A percentile compares a stretch with the other conserved stretches of the same genome.
Conservation (phyloP, 805 yeast species). For the Cyberlindnera petersonii region DNA sequence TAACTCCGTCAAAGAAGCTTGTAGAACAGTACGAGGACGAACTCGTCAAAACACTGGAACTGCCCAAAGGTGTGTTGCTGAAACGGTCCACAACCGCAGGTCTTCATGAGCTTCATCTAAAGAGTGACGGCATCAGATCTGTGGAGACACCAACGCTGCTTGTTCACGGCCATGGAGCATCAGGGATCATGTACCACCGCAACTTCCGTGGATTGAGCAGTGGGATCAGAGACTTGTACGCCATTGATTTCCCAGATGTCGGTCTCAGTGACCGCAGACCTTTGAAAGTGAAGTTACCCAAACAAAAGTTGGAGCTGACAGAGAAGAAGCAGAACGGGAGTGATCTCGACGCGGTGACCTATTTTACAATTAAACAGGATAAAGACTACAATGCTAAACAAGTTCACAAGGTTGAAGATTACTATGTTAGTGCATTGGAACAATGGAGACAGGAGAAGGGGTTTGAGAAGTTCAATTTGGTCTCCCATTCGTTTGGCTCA, state of each 20-base stretch:
- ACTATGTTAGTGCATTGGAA: conserved; percentile 58
- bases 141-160: conserved; percentile 43
- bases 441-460: conserved; percentile 53
- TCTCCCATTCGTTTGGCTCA: conserved; percentile 82
- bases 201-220: conserved; percentile 53
- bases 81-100: conserved; percentile 15
- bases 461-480: conserved; percentile 51
- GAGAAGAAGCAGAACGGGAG: conserved; percentile 2
- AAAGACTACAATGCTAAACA: conserved; percentile 17
- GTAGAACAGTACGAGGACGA: conserved; percentile 20
- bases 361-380: conserved; percentile 17
- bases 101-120: conserved; percentile 26
- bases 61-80: conserved; percentile 13
- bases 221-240: conserved; percentile 54
- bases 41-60: conserved; percentile 11
- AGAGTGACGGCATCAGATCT: conserved; percentile 14
- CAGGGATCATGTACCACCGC: conserved; percentile 74
- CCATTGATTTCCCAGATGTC: conserved; percentile 69
- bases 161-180: conserved; percentile 93
- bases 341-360: not conserved
- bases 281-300: conserved; percentile 20
- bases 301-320: conserved; percentile 16
- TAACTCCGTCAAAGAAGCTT: conserved; percentile 10
- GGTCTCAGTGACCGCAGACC: conserved; percentile 46
- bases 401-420: conserved; percentile 43